Conservation (phyloP, 164 flowering plant genomes). For the Piper betle region DNA sequence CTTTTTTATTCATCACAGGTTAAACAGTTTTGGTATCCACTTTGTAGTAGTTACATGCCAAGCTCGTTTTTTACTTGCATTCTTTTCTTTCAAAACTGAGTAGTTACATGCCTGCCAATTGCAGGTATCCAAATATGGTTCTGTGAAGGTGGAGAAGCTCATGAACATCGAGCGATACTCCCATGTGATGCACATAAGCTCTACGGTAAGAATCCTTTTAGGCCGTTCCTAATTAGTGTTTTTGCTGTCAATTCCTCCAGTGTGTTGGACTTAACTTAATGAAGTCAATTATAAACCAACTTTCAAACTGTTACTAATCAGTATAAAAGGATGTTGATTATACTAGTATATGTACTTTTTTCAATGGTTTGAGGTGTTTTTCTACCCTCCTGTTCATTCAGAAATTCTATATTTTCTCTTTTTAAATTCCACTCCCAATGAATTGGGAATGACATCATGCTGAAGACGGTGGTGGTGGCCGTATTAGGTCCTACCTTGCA, state of each 20-base stretch:
- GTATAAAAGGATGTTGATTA: neutral
- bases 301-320: neutral
- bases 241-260: neutral
- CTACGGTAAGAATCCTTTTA: slow-evolving; percentile 45
- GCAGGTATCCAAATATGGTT: slow-evolving; percentile 86
- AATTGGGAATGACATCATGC: too few species aligned
- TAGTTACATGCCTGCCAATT: neutral
- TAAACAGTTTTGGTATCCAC: too few species aligned
- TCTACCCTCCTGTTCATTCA: too few species aligned
- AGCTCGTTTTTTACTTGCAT: neutral
- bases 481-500: too few species aligned
- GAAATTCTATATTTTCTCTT: too few species aligned
- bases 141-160: slow-evolving; percentile 87
- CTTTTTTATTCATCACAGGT: neutral
- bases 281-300: neutral
- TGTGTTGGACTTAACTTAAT: neutral
- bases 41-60: neutral
- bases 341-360: neutral
- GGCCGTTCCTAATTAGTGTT: neutral
- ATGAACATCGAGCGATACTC: too few species aligned
- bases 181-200: slow-evolving; percentile 99
- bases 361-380: too few species aligned
- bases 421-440: too few species aligned
- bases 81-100: too few species aligned
- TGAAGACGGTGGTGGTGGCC: too few species aligned